Percentiles rank a stretch among this genome's conserved stretches.
Evolutionary conservation across 495 filamentous ascomycete genomes (phyloP).

Genomic region (Penicillium roqueforti): DNA sequence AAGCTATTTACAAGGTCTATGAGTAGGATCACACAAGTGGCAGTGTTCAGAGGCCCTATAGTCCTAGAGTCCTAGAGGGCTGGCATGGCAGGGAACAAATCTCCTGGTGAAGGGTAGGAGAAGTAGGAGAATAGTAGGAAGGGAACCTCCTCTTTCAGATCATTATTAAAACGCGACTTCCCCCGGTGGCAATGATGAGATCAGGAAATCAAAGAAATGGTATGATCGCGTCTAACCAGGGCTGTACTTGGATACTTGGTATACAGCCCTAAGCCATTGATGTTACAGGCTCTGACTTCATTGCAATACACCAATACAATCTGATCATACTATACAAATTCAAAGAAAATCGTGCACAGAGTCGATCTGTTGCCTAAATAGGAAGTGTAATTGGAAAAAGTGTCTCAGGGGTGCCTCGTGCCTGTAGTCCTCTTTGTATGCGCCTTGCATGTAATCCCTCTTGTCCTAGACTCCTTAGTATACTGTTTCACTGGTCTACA

Average conservation of each 20-base stretch:
- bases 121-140: slow-evolving; percentile 3
- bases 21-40: background rate
- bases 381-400: slow-evolving; percentile 19
- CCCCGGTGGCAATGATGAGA: background rate
- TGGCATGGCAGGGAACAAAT: background rate
- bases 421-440: slow-evolving; percentile 2
- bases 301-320: slow-evolving; percentile 2
- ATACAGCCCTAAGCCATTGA: background rate
- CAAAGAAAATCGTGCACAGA: background rate
- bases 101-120: slow-evolving; percentile 11
- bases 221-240: background rate
- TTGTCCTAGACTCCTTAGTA: slow-evolving; percentile 8
- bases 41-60: background rate
- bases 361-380: slow-evolving; percentile 6
- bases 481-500: slow-evolving; percentile 23
- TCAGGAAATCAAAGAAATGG: background rate
- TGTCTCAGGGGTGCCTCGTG: slow-evolving; percentile 25
- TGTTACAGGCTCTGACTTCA: background rate
- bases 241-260: background rate
- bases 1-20: background rate
- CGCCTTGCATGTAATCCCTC: slow-evolving; percentile 12
- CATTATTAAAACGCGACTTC: slow-evolving; percentile 7
- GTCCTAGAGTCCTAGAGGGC: slow-evolving; percentile 4
- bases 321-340: background rate
- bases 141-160: slow-evolving; percentile 7